Percentiles rank a stretch among this genome's conserved stretches.
These are phyloP conservation scores for Citrullus colocynthis DNA, from an alignment of 306 rosid species.

Conservation along the genomic window DNA sequence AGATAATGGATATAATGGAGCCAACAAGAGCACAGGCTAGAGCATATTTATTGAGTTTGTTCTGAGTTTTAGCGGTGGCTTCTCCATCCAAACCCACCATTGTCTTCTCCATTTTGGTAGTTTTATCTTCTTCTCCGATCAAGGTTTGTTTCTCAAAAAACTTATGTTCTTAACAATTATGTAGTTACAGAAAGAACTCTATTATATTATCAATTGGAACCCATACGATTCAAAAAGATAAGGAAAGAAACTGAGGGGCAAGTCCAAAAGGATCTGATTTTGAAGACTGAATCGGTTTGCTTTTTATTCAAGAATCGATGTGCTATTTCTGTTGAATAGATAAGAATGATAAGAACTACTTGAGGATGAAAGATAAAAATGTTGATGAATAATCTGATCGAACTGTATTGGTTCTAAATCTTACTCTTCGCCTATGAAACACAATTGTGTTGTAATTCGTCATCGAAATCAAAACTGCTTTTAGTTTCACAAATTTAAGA, in stretches of 20 bases:
- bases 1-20: slow-evolving; percentile 41
- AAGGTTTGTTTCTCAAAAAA: neutral
- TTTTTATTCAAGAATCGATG: neutral
- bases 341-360: neutral
- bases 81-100: slow-evolving; percentile 9
- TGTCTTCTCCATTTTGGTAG: neutral
- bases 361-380: neutral
- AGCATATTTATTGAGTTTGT: slow-evolving; percentile 39
- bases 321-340: neutral
- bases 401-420: neutral
- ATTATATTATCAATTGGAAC: neutral
- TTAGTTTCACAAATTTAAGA: neutral
- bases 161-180: neutral
- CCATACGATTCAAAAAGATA: neutral
- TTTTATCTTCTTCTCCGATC: neutral
- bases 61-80: neutral
- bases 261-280: neutral
- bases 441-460: neutral
- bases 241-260: neutral
- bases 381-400: neutral
- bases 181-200: no score
- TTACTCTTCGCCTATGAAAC: neutral
- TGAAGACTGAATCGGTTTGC: neutral
- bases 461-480: neutral
- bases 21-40: slow-evolving; percentile 39